Base-by-base conservation (phyloP, 345 rosid species). In the Aurinia saxatilis region DNA sequence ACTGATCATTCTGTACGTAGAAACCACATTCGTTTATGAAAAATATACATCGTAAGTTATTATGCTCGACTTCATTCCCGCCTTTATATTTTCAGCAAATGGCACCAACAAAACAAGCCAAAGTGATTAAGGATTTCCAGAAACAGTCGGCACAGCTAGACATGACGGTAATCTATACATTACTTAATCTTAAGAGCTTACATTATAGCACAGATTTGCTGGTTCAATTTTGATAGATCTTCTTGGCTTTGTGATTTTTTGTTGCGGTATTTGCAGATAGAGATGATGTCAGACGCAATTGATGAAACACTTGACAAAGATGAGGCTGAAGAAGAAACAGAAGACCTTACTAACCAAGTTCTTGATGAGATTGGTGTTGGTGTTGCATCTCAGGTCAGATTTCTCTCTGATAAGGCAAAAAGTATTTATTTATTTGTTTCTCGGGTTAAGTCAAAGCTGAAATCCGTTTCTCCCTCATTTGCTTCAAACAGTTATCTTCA, bases 351-450 rank as follows among this genome's bases (percentile, higher is more conserved):
- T 39, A 92, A 92, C 82, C 98, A 92, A 80, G 98, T 92, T 75
- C 98, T 92, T 77, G 98, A 92, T 78, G 97, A 92, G 78, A 92
- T 92, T 62, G 98, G 98, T 13, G 97, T 92, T 56, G 95, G 83
- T 27, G 84, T 92, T 55, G 98, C 98, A 65, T 92, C 98, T 60
- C 98, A 92, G 98, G 98, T 92, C 39, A 37, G 81, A 38, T 61
- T 58, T 36, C 49, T 17, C 12, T 56, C 19, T 30, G 29, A n/a
- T 15, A 3, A 7, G 5, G 27, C 16, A 8, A 55, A 9, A 13
- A n/a, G n/a, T 42, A 37, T 35, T 25, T 40, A 10, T 8, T 36
- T 11, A 6, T 2, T 38, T 14, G 16, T 50, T 45, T 64, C 10
- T 44, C 8, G n/a, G 4, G 48, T 36, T 25, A 50, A 52, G 31